A percentile compares a stretch with the other conserved stretches of the same genome.
phyloP scores from a whole-genome alignment of 192 early-diverging fungal genomes.

The Geranomyces michiganensis region DNA sequence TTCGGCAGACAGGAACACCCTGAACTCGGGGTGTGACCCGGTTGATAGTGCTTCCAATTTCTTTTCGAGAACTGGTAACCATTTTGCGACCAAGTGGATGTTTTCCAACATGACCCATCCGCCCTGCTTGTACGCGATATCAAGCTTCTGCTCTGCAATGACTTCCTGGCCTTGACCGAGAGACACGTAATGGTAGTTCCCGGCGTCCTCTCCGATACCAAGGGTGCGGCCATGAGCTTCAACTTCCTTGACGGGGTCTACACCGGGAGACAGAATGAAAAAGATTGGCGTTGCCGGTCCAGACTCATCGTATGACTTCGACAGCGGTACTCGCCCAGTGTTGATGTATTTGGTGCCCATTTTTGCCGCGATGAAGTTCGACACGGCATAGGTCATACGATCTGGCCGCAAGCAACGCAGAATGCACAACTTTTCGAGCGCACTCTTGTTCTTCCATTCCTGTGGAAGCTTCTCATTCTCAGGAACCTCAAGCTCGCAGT shows the following conservation, averaged over 20 bases:
- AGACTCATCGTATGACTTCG: constrained; percentile 57
- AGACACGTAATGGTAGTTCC: constrained; percentile 72
- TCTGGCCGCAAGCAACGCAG: constrained; percentile 64
- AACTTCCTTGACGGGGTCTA: constrained; percentile 71
- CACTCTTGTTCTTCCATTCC: constrained; percentile 71
- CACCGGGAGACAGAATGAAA: constrained; percentile 71
- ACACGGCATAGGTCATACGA: constrained; percentile 66
- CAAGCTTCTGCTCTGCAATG: constrained; percentile 68
- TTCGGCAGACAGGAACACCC: constrained; percentile 66
- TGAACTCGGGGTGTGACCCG: constrained; percentile 58
- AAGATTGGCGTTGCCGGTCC: constrained; percentile 65
- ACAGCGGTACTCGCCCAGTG: constrained; percentile 54
- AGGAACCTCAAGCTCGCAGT: constrained; percentile 65
- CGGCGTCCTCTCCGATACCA: constrained; percentile 59
- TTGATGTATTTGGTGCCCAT: constrained; percentile 65
- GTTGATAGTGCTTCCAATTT: constrained; percentile 60
- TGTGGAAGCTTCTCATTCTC: constrained; percentile 70
- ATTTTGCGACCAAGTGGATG: constrained; percentile 70
- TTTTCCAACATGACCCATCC: constrained; percentile 75
- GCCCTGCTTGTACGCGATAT: constrained; percentile 62
- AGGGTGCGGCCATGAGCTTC: constrained; percentile 57
- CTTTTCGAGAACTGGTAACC: constrained; percentile 66
- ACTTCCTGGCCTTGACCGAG: constrained; percentile 70
- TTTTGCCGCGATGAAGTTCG: constrained; percentile 59
- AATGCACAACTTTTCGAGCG: constrained; percentile 67